A percentile compares a stretch with the other conserved stretches of the same genome.
Evolutionary conservation across 202 grass and related monocot genomes (phyloP).

Genomic region (Hordeum pubiflorum): DNA sequence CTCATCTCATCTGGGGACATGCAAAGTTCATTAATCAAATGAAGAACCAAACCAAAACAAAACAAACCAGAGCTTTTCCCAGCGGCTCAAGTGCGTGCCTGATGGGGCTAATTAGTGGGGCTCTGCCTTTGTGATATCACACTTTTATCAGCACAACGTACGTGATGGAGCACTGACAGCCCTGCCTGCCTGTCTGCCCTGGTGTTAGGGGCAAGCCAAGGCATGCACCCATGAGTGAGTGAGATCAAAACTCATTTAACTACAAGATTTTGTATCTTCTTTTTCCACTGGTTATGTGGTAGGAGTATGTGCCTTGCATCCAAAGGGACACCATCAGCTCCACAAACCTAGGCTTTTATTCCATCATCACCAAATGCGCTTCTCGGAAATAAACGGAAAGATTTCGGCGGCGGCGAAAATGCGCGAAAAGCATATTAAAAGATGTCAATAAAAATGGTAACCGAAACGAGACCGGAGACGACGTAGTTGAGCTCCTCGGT

Average conservation of each 20-base stretch:
- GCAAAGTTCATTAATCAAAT: background rate
- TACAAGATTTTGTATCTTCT: background rate
- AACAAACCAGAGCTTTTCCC: background rate
- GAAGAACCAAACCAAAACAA: background rate
- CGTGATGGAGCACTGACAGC: constrained; percentile 22
- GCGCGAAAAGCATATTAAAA: background rate
- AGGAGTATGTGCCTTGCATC: constrained; percentile 6
- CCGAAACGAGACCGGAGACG: background rate
- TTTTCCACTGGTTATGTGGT: background rate
- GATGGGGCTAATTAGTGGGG: constrained; percentile 40
- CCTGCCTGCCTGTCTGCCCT: constrained; percentile 9
- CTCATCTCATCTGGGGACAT: background rate
- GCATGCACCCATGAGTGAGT: background rate
- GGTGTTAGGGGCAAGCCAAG: constrained; percentile 21
- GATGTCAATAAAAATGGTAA: background rate
- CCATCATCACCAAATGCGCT: constrained; percentile 18
- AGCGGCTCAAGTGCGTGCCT: constrained; percentile 16
- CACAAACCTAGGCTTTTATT: constrained; percentile 36
- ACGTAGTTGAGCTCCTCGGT: background rate
- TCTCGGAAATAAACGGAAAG: background rate
- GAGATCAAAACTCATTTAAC: background rate
- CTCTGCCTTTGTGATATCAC: constrained; percentile 19
- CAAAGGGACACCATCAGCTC: constrained; percentile 35
- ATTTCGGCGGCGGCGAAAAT: background rate
- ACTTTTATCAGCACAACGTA: constrained; percentile 26